These are phyloP conservation scores for Scheffersomyces insectosa DNA, from an alignment of 1,139 yeast species.

Conservation along the genomic window DNA sequence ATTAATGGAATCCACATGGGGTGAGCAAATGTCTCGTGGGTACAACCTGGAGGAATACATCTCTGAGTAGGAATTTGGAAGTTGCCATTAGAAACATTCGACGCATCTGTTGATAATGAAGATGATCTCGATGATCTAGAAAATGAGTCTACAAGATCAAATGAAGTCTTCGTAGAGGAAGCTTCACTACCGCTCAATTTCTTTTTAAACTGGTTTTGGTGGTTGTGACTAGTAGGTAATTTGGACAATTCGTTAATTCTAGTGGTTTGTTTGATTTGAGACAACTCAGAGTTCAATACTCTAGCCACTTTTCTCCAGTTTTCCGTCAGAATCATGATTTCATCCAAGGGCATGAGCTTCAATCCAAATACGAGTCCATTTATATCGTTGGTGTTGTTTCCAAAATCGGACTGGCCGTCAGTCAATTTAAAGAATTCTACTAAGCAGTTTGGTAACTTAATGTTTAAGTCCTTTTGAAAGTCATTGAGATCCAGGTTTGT, in stretches of 20 bases:
- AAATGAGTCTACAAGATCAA: background rate
- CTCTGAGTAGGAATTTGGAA: constrained; percentile 55
- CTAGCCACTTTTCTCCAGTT: constrained; percentile 68
- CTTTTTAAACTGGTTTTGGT: constrained; percentile 19
- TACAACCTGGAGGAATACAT: constrained; percentile 71
- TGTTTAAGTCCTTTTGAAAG: constrained; percentile 63
- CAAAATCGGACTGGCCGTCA: constrained; percentile 65
- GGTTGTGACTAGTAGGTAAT: constrained; percentile 26
- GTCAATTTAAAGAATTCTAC: constrained; percentile 60
- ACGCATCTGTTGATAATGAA: constrained; percentile 4
- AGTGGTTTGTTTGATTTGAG: constrained; percentile 21
- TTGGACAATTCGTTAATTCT: constrained; percentile 25
- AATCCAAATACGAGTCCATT: constrained; percentile 67
- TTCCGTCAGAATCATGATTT: constrained; percentile 61
- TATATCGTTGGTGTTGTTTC: constrained; percentile 42
- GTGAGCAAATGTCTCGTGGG: constrained; percentile 78
- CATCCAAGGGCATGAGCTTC: constrained; percentile 64
- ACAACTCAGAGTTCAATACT: constrained; percentile 36
- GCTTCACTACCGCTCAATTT: constrained; percentile 15
- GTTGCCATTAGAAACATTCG: constrained; percentile 5
- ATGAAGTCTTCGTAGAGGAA: background rate
- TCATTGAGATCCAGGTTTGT: constrained; percentile 61
- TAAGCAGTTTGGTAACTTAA: constrained; percentile 60
- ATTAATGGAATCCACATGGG: constrained; percentile 89
- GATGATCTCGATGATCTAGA: constrained; percentile 5